Base-by-base conservation (phyloP, 2,329 filamentous ascomycete genomes). In the Ophiostoma novo-ulmi region DNA sequence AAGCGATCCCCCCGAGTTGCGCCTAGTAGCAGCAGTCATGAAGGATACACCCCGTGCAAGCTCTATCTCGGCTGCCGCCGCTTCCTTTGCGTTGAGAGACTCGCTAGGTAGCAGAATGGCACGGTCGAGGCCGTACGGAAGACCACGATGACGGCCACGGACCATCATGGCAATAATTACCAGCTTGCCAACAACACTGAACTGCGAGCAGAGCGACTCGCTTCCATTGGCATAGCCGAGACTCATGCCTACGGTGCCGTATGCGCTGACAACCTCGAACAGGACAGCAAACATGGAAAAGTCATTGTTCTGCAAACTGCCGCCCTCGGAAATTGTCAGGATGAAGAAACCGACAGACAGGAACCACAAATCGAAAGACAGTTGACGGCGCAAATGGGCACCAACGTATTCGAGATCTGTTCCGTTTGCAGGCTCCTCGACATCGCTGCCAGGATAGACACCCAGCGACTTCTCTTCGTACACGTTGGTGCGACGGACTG, bases 331-430 rank as follows among this genome's bases (percentile, higher is more conserved):
- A 75, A 99, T 97, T 72, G 91, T 86, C 76, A 99, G 91, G 78
- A 98, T 87, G 81, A 99, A 99, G 75, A 97, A 88, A 0, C 95
- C 95, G 31, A 98, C 79, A 77, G 97, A 97, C 71, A 99, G 91
- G 76, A 93, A 99, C 95, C 95, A 99, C 79, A 99, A 80, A 80
- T 99, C 95, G 81, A 99, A 99, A 70, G 93, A 97, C 48, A 99
- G 86, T 80, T 99, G 95, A 66, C 91, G 89, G 52, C 95, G 91
- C 78, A 99, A 85, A 87, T 99, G 95, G 69, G 92, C 89, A 2
- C 93, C 92, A 69, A 99, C 90, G 75, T 97, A 98, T 72, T 90
- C 94, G 64, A 92, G 87, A 63, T 90, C 86, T 52, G 82, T 85
- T 35, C 85, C 84, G 17, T 86, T 83, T 4, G 82, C 80, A 1